These are phyloP conservation scores for Penicillium thymicola DNA, from an alignment of 2,329 filamentous ascomycete genomes.

Conservation along the genomic window DNA sequence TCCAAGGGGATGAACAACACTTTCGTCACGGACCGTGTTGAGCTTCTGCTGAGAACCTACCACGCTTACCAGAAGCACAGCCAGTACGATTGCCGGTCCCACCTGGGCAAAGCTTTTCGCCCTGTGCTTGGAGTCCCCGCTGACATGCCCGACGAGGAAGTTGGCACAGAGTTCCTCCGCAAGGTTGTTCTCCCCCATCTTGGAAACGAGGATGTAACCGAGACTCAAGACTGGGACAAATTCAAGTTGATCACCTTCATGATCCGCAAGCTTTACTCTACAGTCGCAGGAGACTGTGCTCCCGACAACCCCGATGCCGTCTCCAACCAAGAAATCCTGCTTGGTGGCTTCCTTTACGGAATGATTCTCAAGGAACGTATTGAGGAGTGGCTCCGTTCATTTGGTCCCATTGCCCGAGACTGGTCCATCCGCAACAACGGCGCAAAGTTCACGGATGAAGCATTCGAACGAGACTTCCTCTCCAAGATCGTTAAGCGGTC, in stretches of 20 bases:
- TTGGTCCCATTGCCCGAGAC: slow-evolving; percentile 52
- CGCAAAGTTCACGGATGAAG: slow-evolving; percentile 66
- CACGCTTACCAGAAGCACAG: slow-evolving; percentile 84
- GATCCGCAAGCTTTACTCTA: slow-evolving; percentile 89
- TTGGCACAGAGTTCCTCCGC: slow-evolving; percentile 84
- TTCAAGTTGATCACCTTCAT: slow-evolving; percentile 93
- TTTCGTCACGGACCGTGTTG: slow-evolving; percentile 91
- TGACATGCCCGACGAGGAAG: slow-evolving; percentile 81
- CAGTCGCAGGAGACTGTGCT: slow-evolving; percentile 88
- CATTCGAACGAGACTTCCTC: slow-evolving; percentile 77
- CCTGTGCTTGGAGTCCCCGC: slow-evolving; percentile 80
- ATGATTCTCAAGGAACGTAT: slow-evolving; percentile 94
- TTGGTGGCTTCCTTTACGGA: slow-evolving; percentile 89
- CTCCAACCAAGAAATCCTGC: slow-evolving; percentile 90
- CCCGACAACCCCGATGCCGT: slow-evolving; percentile 96
- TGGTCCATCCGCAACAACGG: slow-evolving; percentile 53
- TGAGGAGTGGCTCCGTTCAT: slow-evolving; percentile 80
- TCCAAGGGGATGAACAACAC: slow-evolving; percentile 81
- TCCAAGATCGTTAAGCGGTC: slow-evolving; percentile 73
- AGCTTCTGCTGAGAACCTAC: slow-evolving; percentile 87
- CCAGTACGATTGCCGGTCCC: slow-evolving; percentile 75
- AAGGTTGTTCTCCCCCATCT: slow-evolving; percentile 90
- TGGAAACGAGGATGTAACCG: slow-evolving; percentile 78
- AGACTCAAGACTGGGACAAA: slow-evolving; percentile 83
- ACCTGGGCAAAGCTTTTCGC: slow-evolving; percentile 86